phyloP scores from a whole-genome alignment of 371 early-diverging fungal species.

The Saksenaea oblongispora region DNA sequence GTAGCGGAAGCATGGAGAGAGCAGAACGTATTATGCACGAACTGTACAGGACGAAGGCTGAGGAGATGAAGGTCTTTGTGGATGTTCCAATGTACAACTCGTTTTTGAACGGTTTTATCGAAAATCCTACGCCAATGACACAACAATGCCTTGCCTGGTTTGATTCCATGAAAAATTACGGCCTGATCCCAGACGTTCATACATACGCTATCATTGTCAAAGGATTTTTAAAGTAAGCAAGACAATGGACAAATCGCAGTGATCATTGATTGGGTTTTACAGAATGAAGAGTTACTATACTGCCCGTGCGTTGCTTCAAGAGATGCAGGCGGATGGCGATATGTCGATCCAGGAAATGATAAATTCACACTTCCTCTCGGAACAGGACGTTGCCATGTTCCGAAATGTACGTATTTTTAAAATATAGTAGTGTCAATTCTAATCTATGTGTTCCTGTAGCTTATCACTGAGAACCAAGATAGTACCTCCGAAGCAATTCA shows the following conservation, averaged over 20 bases:
- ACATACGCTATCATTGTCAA: constrained; percentile 46
- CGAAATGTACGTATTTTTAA: constrained; percentile 32
- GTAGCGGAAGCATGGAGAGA: constrained; percentile 70
- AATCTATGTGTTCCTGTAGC: constrained; percentile 12
- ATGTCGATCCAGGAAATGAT: constrained; percentile 44
- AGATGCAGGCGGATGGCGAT: constrained; percentile 58
- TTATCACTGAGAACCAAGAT: constrained; percentile 30
- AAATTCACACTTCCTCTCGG: constrained; percentile 41
- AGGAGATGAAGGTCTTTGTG: constrained; percentile 70
- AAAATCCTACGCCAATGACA: constrained; percentile 46
- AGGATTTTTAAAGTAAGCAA: constrained; percentile 67
- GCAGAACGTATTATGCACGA: constrained; percentile 80
- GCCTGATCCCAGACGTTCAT: constrained; percentile 23
- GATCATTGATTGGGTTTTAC: constrained; percentile 4
- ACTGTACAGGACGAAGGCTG: constrained; percentile 61
- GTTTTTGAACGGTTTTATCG: constrained; percentile 77
- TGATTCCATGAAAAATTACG: constrained; percentile 39
- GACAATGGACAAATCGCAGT: neutral
- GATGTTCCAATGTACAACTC: constrained; percentile 81
- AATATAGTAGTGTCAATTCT: neutral
- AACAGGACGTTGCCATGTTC: constrained; percentile 45
- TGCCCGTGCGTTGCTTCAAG: constrained; percentile 63
- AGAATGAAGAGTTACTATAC: constrained; percentile 57
- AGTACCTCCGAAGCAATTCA: constrained; percentile 20
- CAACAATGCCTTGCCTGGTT: constrained; percentile 79